Evolutionary conservation across 177 flowering plant species (phyloP), one percentile per base, ranked within the genome.

Genomic region (Telopea speciosissima): DNA sequence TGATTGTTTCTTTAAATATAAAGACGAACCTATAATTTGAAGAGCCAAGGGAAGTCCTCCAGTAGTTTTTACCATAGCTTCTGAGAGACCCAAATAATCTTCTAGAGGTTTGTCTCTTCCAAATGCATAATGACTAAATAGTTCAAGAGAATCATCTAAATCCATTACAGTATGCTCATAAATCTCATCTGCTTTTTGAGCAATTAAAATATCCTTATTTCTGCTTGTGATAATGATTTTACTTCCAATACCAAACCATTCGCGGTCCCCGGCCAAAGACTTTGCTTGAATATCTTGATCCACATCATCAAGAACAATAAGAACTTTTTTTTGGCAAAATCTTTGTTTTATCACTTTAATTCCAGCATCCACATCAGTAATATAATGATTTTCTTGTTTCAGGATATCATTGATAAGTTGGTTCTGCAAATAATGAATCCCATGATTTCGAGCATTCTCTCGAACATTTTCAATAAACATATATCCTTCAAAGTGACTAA

Each of bases 261-360:
- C n/a, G 1, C 24, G 19, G 21, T 12, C 3, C 1, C 60, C 33
- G 13, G 28, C 31, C 11, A 67, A 12, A 0, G n/a, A n/a, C n/a
- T n/a, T n/a, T n/a, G n/a, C n/a, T n/a, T n/a, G n/a, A n/a, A n/a
- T n/a, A n/a, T n/a, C 6, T 2, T 67, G 59, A 67, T 67, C 69
- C 59, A 67, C 69, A 25, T 67, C 69, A 45, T 67, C 69, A 67
- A 67, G 59, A 44, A 67, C 28, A 67, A 67, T 14, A 16, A 67
- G 28, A 67, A 67, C 69, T 21, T 21, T 67, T 67, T 45, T 67
- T 3, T 22, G 58, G 21, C 33, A 5, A 1, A 67, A 10, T 7
- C 26, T 52, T 1, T 24, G n/a, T 49, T 52, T 13, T 1, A 67
- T 67, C 10, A 44, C 3, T 19, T 24, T 45, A 7, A 19, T 44